Conservation (phyloP, 75 land plant genomes). For the Isoetes taiwanensis region DNA sequence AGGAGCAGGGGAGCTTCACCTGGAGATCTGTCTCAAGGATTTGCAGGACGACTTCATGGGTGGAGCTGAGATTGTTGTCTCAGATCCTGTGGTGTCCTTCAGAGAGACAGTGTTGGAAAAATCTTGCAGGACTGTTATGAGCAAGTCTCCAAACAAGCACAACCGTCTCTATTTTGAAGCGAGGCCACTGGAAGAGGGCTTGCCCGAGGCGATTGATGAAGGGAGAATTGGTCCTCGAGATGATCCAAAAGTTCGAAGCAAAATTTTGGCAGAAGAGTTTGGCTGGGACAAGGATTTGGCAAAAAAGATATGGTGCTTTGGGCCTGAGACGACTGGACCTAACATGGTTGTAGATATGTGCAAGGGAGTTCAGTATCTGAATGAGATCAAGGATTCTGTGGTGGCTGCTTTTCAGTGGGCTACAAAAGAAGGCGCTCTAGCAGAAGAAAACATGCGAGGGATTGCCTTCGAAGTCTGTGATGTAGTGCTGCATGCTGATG, state of each 20-base stretch:
- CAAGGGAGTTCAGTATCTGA: conserved; percentile 45
- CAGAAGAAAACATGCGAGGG: conserved; percentile 62
- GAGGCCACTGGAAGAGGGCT: conserved; percentile 45
- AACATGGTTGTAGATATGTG: conserved; percentile 63
- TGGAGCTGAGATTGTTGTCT: conserved; percentile 42
- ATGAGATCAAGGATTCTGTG: conserved; percentile 64
- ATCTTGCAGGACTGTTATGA: conserved; percentile 47
- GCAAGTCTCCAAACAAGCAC: conserved; percentile 69
- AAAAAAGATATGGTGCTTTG: conserved; percentile 65
- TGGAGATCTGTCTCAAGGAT: conserved; percentile 69
- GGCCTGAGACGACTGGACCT: conserved; percentile 60
- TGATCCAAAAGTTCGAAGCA: conserved; percentile 40
- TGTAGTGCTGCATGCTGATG: conserved; percentile 60
- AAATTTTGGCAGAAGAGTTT: conserved; percentile 49
- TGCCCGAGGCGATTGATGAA: conserved; percentile 56
- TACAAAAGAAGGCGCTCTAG: conserved; percentile 51
- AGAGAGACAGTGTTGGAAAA: conserved; percentile 55
- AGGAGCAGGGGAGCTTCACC: conserved; percentile 61
- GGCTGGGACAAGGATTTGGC: conserved; percentile 76
- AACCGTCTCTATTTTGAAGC: conserved; percentile 60
- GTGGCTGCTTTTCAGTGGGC: conserved; percentile 80
- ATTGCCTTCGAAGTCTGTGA: conserved; percentile 66
- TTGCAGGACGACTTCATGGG: conserved; percentile 32
- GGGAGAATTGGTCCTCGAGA: conserved; percentile 58
- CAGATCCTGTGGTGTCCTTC: conserved; percentile 56